These are phyloP conservation scores for Stromatinia cepivora DNA, from an alignment of 2,329 filamentous ascomycete species.

Conservation along the genomic window DNA sequence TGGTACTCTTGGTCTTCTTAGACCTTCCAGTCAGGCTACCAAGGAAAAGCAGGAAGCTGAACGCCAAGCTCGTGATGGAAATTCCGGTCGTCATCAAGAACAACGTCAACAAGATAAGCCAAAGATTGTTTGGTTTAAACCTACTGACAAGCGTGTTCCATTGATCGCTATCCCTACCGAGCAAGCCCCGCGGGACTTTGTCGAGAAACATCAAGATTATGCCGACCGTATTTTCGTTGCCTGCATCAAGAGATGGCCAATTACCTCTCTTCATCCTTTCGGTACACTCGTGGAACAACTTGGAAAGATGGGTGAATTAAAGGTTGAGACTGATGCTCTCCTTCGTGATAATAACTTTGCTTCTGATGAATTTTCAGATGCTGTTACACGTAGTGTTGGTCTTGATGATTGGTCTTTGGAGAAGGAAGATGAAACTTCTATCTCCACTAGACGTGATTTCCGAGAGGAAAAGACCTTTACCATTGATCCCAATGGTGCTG, in stretches of 20 bases:
- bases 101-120: slow-evolving; percentile 91
- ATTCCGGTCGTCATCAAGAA: slow-evolving; percentile 68
- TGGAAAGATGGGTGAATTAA: slow-evolving; percentile 94
- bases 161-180: slow-evolving; percentile 98
- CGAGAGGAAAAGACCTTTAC: slow-evolving; percentile 86
- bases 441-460: slow-evolving; percentile 84
- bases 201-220: slow-evolving; percentile 97
- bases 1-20: slow-evolving; percentile 87
- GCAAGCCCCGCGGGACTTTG: slow-evolving; percentile 95
- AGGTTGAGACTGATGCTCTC: slow-evolving; percentile 95
- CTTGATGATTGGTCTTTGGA: slow-evolving; percentile 88
- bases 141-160: slow-evolving; percentile 97
- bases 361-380: slow-evolving; percentile 95
- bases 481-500: slow-evolving; percentile 83
- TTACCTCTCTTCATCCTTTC: slow-evolving; percentile 98
- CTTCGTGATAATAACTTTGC: slow-evolving; percentile 98
- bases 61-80: slow-evolving; percentile 84
- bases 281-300: slow-evolving; percentile 96
- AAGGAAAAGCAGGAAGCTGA: slow-evolving; percentile 99
- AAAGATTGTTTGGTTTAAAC: slow-evolving; percentile 99
- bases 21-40: slow-evolving; percentile 95
- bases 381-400: slow-evolving; percentile 88
- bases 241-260: slow-evolving; percentile 99
- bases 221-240: slow-evolving; percentile 98
- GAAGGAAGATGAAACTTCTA: slow-evolving; percentile 74